A percentile compares a stretch with the other conserved stretches of the same genome.
Evolutionary conservation across 768 basidiomycete species (phyloP).

Genomic region (Lepiota subincarnata): DNA sequence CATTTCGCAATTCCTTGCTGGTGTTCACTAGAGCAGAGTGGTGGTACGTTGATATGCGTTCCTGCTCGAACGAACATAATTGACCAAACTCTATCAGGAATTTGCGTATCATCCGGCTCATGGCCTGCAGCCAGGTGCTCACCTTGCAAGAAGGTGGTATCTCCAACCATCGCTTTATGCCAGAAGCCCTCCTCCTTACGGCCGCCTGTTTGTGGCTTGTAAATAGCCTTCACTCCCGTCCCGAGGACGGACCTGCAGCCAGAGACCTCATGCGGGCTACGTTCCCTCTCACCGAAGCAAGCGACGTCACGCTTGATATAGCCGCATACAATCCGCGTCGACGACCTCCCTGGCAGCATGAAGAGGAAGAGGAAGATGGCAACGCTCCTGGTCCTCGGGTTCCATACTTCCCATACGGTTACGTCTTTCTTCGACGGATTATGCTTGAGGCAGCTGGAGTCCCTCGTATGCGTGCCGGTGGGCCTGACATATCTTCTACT

Average conservation of each 20-base stretch:
- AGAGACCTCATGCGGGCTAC: slow-evolving; percentile 13
- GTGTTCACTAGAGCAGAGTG: too few species aligned
- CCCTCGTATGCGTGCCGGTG: neutral
- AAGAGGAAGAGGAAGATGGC: neutral
- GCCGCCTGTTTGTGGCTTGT: slow-evolving; percentile 15
- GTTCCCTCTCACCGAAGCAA: slow-evolving; percentile 10
- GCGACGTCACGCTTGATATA: neutral
- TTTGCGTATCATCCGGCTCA: neutral
- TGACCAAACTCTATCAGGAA: too few species aligned
- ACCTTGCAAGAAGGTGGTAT: neutral
- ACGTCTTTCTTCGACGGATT: slow-evolving; percentile 12
- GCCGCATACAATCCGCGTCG: neutral
- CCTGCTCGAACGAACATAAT: too few species aligned
- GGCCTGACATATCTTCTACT: neutral
- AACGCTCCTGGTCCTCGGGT: neutral
- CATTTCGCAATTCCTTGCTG: too few species aligned
- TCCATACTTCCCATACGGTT: slow-evolving; percentile 12
- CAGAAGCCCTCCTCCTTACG: slow-evolving; percentile 10
- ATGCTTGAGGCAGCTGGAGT: neutral
- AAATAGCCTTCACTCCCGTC: slow-evolving; percentile 17
- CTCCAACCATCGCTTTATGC: neutral
- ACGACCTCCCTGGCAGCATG: neutral
- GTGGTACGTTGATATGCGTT: too few species aligned
- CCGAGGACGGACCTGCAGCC: slow-evolving; percentile 13
- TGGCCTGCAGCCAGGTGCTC: neutral